Conservation (phyloP, 179 eudicot genomes). For the Beta macrorhiza region DNA sequence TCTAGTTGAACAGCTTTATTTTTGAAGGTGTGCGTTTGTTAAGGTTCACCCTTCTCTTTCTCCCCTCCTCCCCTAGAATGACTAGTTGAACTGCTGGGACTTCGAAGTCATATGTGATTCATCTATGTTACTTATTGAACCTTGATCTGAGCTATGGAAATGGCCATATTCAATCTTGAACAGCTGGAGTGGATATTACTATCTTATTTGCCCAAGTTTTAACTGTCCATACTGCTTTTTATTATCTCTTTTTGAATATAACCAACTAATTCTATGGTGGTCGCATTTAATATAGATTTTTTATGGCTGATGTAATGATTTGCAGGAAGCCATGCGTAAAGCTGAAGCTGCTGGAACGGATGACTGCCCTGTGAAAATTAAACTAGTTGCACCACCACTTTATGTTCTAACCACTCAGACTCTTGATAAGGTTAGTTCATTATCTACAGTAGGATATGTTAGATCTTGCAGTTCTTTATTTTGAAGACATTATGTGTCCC, state of each 20-base stretch:
- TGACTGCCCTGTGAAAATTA: conserved; percentile 81
- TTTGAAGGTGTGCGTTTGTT: not conserved
- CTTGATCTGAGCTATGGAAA: conserved; percentile 4
- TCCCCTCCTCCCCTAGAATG: not conserved
- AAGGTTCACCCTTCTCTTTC: not conserved
- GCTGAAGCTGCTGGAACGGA: conserved; percentile 77
- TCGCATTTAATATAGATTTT: not conserved
- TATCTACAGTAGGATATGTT: not conserved
- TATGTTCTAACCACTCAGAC: conserved; percentile 82
- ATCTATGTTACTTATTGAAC: not conserved
- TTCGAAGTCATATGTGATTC: not conserved
- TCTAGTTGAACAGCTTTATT: not conserved
- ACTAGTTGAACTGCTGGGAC: not conserved
- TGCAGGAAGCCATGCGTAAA: conserved; percentile 81
- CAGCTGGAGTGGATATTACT: not conserved
- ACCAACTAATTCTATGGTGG: not conserved
- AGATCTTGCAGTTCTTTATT: not conserved
- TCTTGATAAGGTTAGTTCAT: conserved; percentile 61
- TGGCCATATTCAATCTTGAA: not conserved
- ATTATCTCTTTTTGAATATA: too few species aligned
- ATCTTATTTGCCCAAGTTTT: not conserved
- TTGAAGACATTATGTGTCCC: not conserved
- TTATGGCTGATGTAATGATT: conserved; percentile 5
- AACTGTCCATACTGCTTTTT: not conserved
- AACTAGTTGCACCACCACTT: conserved; percentile 74